A percentile compares a stretch with the other conserved stretches of the same genome.
Conservation (phyloP, 75 land plant genomes). For the Adiantum capillusveneris region DNA sequence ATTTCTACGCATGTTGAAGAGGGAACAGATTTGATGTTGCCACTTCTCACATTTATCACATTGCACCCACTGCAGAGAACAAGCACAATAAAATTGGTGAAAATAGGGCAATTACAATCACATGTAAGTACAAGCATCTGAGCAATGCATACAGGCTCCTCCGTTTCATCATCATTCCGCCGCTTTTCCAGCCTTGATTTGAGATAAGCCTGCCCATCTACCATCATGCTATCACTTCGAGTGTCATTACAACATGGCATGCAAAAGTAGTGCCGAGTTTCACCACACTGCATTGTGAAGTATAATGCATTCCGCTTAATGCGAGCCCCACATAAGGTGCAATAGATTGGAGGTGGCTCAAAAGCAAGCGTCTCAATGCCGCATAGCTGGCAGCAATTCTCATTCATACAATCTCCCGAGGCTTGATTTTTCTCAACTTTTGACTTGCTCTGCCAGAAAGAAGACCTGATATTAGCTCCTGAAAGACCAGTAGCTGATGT, state of each 20-base stretch:
- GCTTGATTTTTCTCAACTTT: slow-evolving; percentile 96
- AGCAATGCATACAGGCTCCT: slow-evolving; percentile 63
- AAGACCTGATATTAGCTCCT: not conserved
- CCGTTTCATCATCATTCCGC: slow-evolving; percentile 41
- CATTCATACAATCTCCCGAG: slow-evolving; percentile 77
- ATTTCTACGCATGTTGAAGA: slow-evolving; percentile 56
- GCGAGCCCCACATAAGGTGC: slow-evolving; percentile 29
- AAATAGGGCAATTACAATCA: too few relatives aligned
- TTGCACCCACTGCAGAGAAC: slow-evolving; percentile 65
- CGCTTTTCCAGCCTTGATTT: slow-evolving; percentile 36
- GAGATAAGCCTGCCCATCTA: slow-evolving; percentile 33
- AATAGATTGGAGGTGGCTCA: slow-evolving; percentile 43
- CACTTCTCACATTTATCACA: slow-evolving; percentile 59
- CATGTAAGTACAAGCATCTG: too few relatives aligned
- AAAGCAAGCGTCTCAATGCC: slow-evolving; percentile 31
- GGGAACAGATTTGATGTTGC: slow-evolving; percentile 73
- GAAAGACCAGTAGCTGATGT: too few relatives aligned
- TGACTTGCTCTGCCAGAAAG: slow-evolving; percentile 62
- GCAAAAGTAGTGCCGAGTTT: slow-evolving; percentile 38
- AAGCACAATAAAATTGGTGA: not conserved
- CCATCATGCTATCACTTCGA: slow-evolving; percentile 30
- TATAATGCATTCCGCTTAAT: slow-evolving; percentile 42
- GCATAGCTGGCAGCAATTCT: slow-evolving; percentile 52
- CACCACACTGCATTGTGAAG: slow-evolving; percentile 27
- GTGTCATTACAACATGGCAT: slow-evolving; percentile 38